phyloP scores from a whole-genome alignment of 2,329 filamentous ascomycete species.

The Nakataea oryzae region DNA sequence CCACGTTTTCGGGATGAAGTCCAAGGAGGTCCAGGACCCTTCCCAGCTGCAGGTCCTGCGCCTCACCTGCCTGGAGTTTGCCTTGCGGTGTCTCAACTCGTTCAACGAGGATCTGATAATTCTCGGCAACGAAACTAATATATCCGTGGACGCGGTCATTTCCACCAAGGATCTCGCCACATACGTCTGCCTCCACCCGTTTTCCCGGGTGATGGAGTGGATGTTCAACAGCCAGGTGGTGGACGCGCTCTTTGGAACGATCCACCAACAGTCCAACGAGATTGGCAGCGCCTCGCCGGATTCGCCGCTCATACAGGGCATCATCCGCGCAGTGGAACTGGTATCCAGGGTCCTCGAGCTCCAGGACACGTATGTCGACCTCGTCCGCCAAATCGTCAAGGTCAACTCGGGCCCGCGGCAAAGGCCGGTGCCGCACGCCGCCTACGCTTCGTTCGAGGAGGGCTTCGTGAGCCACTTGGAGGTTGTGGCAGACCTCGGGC shows the following conservation, averaged over 20 bases:
- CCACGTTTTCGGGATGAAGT: conserved; percentile 59
- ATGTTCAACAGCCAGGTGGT: conserved; percentile 90
- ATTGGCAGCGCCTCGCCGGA: conserved; percentile 64
- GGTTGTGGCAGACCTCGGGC: conserved; percentile 71
- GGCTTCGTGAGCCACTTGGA: conserved; percentile 72
- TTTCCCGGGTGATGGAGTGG: conserved; percentile 94
- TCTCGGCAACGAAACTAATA: conserved; percentile 67
- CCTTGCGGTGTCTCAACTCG: conserved; percentile 63
- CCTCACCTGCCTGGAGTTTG: conserved; percentile 75
- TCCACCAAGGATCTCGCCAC: conserved; percentile 61
- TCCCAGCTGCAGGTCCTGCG: conserved; percentile 64
- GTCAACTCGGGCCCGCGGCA: conserved; percentile 49
- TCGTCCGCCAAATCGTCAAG: conserved; percentile 72
- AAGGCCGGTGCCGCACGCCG: conserved; percentile 57
- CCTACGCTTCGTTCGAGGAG: conserved; percentile 86
- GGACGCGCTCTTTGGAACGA: conserved; percentile 63
- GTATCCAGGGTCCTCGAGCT: conserved; percentile 75
- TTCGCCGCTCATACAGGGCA: conserved; percentile 70
- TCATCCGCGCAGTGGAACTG: conserved; percentile 73
- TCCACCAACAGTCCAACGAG: conserved; percentile 65
- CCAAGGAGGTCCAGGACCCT: conserved; percentile 53
- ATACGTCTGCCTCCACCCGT: conserved; percentile 85
- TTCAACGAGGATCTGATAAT: conserved; percentile 94
- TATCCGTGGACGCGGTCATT: conserved; percentile 67
- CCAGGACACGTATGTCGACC: conserved; percentile 83